phyloP scores from a whole-genome alignment of 169 alveolate species.

The Plasmodium billcollinsi region DNA sequence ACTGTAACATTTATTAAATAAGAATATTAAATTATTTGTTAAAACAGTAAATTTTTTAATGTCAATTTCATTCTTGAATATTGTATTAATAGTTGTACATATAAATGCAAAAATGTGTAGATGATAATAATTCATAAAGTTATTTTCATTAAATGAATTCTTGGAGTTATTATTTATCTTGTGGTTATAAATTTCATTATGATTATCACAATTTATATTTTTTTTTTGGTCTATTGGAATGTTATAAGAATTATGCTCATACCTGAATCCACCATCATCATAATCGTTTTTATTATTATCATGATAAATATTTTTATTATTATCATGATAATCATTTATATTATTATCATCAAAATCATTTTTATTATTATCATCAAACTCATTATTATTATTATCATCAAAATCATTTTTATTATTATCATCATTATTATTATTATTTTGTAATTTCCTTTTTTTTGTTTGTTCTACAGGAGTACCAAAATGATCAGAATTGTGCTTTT shows the following conservation, averaged over 20 bases:
- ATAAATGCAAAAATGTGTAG: slow-evolving; percentile 60
- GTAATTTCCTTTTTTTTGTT: no score
- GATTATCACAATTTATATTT: neutral
- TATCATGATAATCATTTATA: no score
- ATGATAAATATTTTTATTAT: no score
- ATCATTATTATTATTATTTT: no score
- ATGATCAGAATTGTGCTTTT: no score
- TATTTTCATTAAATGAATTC: neutral
- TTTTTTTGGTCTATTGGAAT: neutral
- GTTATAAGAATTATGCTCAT: neutral
- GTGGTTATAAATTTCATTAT: neutral
- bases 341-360: no score
- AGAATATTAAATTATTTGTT: slow-evolving; percentile 49
- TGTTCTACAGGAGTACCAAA: no score
- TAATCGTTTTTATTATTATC: neutral
- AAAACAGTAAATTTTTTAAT: slow-evolving; percentile 24
- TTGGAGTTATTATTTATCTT: neutral
- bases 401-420: no score
- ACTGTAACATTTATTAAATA: slow-evolving; percentile 42
- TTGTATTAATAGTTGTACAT: slow-evolving; percentile 29
- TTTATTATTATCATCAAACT: no score
- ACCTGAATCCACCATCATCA: neutral
- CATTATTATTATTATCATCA: no score
- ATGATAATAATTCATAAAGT: slow-evolving; percentile 17
- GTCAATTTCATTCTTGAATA: slow-evolving; percentile 44